A percentile compares a stretch with the other conserved stretches of the same genome.
These are phyloP conservation scores for Mucor ambiguus DNA, from an alignment of 371 early-diverging fungal species.

Conservation along the genomic window DNA sequence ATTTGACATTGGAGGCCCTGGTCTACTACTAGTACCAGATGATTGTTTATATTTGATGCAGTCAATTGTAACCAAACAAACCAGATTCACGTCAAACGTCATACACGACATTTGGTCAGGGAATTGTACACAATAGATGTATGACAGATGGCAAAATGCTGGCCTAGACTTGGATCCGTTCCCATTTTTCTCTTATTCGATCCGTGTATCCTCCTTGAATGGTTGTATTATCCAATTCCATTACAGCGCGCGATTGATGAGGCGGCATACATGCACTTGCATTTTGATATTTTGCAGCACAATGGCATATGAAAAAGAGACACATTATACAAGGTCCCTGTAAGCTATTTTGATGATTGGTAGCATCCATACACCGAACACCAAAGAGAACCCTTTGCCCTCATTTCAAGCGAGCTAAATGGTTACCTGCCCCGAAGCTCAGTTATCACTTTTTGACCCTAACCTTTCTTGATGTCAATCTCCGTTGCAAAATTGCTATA, in stretches of 20 bases:
- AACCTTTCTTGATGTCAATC: background rate
- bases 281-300: background rate
- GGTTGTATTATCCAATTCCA: background rate
- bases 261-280: background rate
- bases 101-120: background rate
- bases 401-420: background rate
- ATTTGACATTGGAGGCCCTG: background rate
- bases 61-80: background rate
- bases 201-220: background rate
- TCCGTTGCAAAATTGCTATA: background rate
- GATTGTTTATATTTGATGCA: background rate
- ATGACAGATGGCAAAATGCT: background rate
- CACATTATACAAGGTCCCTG: conserved; percentile 2
- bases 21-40: background rate
- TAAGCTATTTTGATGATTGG: background rate
- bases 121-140: background rate
- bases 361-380: background rate
- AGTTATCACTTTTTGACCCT: background rate
- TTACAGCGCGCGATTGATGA: background rate
- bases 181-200: background rate
- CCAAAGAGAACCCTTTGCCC: background rate
- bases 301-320: background rate
- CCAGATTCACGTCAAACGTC: background rate
- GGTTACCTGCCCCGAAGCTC: background rate
- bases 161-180: background rate